A percentile compares a stretch with the other conserved stretches of the same genome.
phyloP scores from a whole-genome alignment of 23 red algal genomes.

The Gracilariopsis chorda region DNA sequence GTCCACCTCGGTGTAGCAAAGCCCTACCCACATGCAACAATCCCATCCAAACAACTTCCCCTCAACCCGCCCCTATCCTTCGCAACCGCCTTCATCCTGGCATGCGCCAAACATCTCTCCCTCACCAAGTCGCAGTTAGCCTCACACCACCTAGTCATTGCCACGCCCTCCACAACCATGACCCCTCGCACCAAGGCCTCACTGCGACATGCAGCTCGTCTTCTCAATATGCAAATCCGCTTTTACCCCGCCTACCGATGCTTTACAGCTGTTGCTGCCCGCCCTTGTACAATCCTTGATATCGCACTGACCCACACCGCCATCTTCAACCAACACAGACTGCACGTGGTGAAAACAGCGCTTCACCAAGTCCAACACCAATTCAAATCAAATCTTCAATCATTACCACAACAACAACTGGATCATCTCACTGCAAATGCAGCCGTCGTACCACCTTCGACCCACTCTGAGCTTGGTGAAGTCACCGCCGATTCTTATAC shows the following conservation, averaged over 20 bases:
- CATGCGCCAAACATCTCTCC: background rate
- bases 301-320: background rate
- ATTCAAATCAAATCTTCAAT: background rate
- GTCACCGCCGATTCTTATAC: background rate
- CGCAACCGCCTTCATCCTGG: background rate
- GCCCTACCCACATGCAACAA: background rate
- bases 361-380: background rate
- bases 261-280: background rate
- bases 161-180: background rate
- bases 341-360: background rate
- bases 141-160: background rate
- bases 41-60: background rate
- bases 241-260: background rate
- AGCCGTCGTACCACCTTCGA: too few species aligned
- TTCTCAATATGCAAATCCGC: background rate
- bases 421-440: too few species aligned
- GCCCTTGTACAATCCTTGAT: background rate
- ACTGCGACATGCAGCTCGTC: background rate
- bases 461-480: too few species aligned
- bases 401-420: background rate
- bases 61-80: constrained; percentile 12
- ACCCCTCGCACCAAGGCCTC: background rate
- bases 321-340: background rate
- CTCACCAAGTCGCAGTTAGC: constrained; percentile 7
- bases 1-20: background rate